Conservation (phyloP, 179 eudicot genomes). For the Silene noctiflora region DNA sequence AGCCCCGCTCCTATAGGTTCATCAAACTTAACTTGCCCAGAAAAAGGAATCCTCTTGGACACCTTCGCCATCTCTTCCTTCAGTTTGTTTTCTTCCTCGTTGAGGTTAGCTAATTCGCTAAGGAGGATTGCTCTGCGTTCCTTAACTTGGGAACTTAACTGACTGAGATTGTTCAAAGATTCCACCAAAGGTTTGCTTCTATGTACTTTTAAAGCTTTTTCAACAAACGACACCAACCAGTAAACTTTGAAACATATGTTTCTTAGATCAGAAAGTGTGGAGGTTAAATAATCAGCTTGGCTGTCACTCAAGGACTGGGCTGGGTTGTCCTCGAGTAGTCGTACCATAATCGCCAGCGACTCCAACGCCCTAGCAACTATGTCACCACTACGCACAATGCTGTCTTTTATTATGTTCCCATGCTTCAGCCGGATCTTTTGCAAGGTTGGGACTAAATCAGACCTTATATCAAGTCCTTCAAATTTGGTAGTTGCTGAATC, state of each 20-base stretch:
- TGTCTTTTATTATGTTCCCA: slow-evolving; percentile 15
- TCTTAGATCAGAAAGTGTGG: slow-evolving; percentile 16
- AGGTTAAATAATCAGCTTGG: slow-evolving; percentile 12
- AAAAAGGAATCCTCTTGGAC: slow-evolving; percentile 3
- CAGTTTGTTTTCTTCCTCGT: neutral
- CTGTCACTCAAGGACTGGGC: slow-evolving; percentile 16
- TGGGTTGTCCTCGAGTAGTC: slow-evolving; percentile 2
- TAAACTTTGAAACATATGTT: slow-evolving; percentile 7
- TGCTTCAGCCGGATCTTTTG: slow-evolving; percentile 20
- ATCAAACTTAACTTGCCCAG: slow-evolving; percentile 7
- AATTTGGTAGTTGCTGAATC: neutral
- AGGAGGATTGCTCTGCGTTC: slow-evolving; percentile 11
- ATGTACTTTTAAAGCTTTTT: slow-evolving; percentile 13
- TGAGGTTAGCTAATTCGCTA: slow-evolving; percentile 10
- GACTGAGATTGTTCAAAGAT: slow-evolving; percentile 2
- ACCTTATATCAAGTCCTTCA: slow-evolving; percentile 12
- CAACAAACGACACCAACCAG: slow-evolving; percentile 23
- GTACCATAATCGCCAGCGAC: slow-evolving; percentile 19
- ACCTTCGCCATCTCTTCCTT: neutral
- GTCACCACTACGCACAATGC: slow-evolving; percentile 10
- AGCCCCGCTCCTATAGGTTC: slow-evolving; percentile 9
- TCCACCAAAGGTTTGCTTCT: slow-evolving; percentile 17
- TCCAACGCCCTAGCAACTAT: slow-evolving; percentile 10
- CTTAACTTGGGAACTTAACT: neutral
- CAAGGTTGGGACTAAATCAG: slow-evolving; percentile 7